Conservation (phyloP, 345 rosid genomes). For the Syzygium jambos region DNA sequence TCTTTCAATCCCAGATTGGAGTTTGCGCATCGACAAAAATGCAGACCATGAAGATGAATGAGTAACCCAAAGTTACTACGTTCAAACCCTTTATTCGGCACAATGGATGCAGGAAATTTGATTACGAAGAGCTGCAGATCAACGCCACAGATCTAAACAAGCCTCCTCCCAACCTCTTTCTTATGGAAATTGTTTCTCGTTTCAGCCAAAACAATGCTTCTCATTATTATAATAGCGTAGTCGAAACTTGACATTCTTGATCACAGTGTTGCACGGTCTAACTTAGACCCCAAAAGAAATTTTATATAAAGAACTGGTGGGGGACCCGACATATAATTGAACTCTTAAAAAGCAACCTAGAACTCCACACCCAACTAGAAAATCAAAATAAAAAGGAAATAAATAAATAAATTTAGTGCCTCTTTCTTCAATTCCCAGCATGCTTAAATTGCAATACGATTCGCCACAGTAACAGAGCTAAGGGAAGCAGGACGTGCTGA, state of each 20-base stretch:
- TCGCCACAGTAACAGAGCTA: conserved; percentile 10
- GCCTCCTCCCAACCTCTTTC: background rate
- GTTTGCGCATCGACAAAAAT: background rate
- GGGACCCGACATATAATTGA: conserved; percentile 4
- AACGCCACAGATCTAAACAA: background rate
- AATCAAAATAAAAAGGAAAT: background rate
- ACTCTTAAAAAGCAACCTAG: background rate
- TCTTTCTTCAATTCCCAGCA: background rate
- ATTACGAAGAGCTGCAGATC: background rate
- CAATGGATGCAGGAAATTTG: background rate
- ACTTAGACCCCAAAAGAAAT: background rate
- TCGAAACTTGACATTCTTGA: conserved; percentile 23
- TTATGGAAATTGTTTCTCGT: background rate
- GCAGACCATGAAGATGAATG: background rate
- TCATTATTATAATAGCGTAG: background rate
- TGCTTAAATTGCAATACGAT: conserved; percentile 2
- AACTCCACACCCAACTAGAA: background rate
- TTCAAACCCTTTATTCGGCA: background rate
- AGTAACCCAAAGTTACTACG: background rate
- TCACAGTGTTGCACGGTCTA: conserved; percentile 8
- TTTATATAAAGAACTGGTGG: background rate
- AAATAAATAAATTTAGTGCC: background rate
- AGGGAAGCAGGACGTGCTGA: background rate
- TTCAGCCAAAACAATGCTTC: background rate
- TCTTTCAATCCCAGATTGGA: background rate